These are phyloP conservation scores for Cutaneotrichosporon sp. DNA, from an alignment of 1,284 basidiomycete species.

Conservation along the genomic window DNA sequence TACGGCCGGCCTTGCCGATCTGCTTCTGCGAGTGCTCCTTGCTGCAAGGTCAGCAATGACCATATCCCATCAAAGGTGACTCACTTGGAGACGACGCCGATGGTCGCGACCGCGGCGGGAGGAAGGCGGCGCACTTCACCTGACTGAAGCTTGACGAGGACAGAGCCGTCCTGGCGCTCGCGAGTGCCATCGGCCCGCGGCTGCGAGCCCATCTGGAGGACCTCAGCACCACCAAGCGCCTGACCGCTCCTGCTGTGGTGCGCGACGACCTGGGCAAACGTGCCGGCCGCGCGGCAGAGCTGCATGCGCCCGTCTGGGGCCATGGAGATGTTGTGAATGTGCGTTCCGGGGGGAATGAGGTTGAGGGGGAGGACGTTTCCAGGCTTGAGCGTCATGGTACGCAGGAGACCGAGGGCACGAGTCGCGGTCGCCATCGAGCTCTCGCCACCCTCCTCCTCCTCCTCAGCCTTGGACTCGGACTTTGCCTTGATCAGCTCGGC, in stretches of 20 bases:
- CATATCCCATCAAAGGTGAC: constrained; percentile 11
- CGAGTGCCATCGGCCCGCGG: constrained; percentile 29
- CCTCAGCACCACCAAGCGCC: constrained; percentile 44
- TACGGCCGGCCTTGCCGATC: constrained; percentile 88
- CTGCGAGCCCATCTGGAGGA: constrained; percentile 41
- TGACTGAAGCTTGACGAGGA: constrained; percentile 80
- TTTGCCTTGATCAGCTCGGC: constrained; percentile 15
- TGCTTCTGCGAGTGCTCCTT: constrained; percentile 79
- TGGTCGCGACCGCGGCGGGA: constrained; percentile 79
- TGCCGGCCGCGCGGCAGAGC: constrained; percentile 86
- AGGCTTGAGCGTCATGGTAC: constrained; percentile 78
- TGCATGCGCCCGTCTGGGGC: constrained; percentile 72
- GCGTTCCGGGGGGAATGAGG: constrained; percentile 87
- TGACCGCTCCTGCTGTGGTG: constrained; percentile 59
- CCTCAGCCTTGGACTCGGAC: constrained; percentile 10
- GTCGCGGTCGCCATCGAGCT: constrained; percentile 51
- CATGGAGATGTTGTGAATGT: constrained; percentile 83
- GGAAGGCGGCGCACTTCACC: constrained; percentile 89
- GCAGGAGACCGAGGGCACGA: constrained; percentile 75
- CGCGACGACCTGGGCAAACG: constrained; percentile 76
- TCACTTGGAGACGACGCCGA: constrained; percentile 86
- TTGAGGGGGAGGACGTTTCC: constrained; percentile 92
- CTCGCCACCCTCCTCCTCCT: constrained; percentile 39
- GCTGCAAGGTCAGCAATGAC: constrained; percentile 30
- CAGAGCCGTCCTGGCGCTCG: constrained; percentile 38